These are phyloP conservation scores for Porcisia hertigi DNA, from an alignment of 208 protist species.

Conservation along the genomic window DNA sequence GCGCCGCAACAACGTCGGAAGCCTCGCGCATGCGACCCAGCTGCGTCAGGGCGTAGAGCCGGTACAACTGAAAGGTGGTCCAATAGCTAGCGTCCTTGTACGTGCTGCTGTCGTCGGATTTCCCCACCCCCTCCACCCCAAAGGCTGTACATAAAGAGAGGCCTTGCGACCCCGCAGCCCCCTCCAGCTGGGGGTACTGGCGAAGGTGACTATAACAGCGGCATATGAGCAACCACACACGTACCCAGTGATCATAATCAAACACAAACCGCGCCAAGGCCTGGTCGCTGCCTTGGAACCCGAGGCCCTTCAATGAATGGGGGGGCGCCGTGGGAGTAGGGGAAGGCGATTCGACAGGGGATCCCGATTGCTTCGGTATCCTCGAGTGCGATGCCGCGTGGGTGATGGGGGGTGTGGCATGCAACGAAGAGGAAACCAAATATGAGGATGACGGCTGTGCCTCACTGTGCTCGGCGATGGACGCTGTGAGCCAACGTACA, in stretches of 20 bases:
- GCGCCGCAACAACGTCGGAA: conserved; percentile 1
- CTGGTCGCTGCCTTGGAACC: conserved; percentile 1
- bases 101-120: not conserved
- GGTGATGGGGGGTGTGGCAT: not conserved
- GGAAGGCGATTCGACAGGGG: not conserved
- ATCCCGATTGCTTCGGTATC: not conserved
- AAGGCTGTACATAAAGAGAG: conserved; percentile 26
- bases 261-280: conserved; percentile 8
- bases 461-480: conserved; percentile 24
- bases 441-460: not conserved
- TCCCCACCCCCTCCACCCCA: conserved; percentile 1
- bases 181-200: conserved; percentile 24
- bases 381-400: not conserved
- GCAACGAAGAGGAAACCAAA: not conserved
- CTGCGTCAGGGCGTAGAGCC: conserved; percentile 26
- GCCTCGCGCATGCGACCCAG: conserved; percentile 29
- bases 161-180: conserved; percentile 19
- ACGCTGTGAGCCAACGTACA: conserved; percentile 11
- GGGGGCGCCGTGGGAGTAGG: conserved; percentile 1
- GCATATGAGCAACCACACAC: conserved; percentile 32
- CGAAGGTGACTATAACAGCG: conserved; percentile 27
- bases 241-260: conserved; percentile 21
- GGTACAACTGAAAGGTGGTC: conserved; percentile 26
- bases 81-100: conserved; percentile 1
- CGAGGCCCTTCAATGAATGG: conserved; percentile 4